A percentile compares a stretch with the other conserved stretches of the same genome.
phyloP scores from a whole-genome alignment of 2,329 filamentous ascomycete genomes.

The Fusarium illudens region DNA sequence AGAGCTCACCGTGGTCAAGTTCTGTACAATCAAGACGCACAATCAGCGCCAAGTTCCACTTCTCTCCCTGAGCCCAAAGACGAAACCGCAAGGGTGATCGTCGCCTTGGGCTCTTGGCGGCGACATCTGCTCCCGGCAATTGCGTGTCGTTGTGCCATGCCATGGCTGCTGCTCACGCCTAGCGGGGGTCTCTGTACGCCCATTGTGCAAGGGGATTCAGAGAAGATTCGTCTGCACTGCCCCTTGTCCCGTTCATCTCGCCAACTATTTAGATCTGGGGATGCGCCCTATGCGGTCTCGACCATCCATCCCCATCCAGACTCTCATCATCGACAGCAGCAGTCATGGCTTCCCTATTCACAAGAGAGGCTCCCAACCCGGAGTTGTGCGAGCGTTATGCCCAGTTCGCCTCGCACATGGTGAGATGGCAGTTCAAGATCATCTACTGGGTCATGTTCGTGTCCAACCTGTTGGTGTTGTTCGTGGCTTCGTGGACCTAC shows the following conservation, averaged over 20 bases:
- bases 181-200: constrained; percentile 30
- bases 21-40: neutral
- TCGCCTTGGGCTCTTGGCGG: constrained; percentile 35
- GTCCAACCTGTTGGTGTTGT: constrained; percentile 55
- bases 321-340: constrained; percentile 1
- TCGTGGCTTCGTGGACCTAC: constrained; percentile 54
- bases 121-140: constrained; percentile 30
- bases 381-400: constrained; percentile 53
- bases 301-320: neutral
- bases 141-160: constrained; percentile 38
- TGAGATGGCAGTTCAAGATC: constrained; percentile 53
- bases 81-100: constrained; percentile 37
- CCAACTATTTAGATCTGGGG: constrained; percentile 28
- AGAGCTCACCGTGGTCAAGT: neutral
- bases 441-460: constrained; percentile 59
- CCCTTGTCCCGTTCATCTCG: constrained; percentile 3
- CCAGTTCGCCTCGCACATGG: constrained; percentile 54
- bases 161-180: constrained; percentile 9
- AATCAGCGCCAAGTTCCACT: constrained; percentile 8
- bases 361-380: constrained; percentile 23
- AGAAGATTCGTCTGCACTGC: neutral
- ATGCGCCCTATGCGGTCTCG: neutral
- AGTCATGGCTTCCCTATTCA: constrained; percentile 34
- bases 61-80: neutral
- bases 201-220: constrained; percentile 20